These are phyloP conservation scores for Ogataea polymorpha DNA, from an alignment of 805 yeast genomes.

Conservation along the genomic window DNA sequence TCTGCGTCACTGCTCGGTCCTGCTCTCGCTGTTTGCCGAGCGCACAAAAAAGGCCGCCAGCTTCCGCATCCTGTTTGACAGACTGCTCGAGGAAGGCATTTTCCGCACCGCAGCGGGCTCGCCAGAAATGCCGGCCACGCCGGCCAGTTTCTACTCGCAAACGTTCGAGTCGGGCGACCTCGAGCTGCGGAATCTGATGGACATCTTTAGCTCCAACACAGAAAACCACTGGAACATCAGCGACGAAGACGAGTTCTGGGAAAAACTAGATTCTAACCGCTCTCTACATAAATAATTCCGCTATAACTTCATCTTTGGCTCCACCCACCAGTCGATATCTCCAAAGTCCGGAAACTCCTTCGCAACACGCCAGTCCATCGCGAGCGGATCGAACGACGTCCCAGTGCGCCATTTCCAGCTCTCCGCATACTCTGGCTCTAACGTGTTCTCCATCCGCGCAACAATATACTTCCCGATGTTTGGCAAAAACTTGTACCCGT, in stretches of 20 bases:
- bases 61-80: conserved; percentile 17
- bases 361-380: conserved; percentile 15
- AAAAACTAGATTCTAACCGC: conserved; percentile 7
- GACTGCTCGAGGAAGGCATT: conserved; percentile 15
- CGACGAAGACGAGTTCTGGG: conserved; percentile 19
- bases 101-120: not conserved
- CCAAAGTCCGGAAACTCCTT: conserved; percentile 15
- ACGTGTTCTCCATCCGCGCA: conserved; percentile 30
- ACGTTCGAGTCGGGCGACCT: conserved; percentile 2
- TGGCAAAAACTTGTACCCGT: conserved; percentile 46
- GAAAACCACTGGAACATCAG: conserved; percentile 5
- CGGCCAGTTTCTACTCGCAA: conserved; percentile 1
- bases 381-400: conserved; percentile 8
- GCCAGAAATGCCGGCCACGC: conserved; percentile 1
- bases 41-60: conserved; percentile 21
- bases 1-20: conserved; percentile 18
- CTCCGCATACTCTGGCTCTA: conserved; percentile 22
- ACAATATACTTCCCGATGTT: conserved; percentile 43
- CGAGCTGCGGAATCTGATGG: conserved; percentile 12
- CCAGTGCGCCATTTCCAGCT: conserved; percentile 35
- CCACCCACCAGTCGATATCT: conserved; percentile 17
- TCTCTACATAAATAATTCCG: not conserved
- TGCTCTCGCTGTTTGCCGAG: conserved; percentile 16
- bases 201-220: conserved; percentile 5
- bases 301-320: conserved; percentile 11